Base-by-base conservation (phyloP, 306 rosid species). In the Mimosa pudica region DNA sequence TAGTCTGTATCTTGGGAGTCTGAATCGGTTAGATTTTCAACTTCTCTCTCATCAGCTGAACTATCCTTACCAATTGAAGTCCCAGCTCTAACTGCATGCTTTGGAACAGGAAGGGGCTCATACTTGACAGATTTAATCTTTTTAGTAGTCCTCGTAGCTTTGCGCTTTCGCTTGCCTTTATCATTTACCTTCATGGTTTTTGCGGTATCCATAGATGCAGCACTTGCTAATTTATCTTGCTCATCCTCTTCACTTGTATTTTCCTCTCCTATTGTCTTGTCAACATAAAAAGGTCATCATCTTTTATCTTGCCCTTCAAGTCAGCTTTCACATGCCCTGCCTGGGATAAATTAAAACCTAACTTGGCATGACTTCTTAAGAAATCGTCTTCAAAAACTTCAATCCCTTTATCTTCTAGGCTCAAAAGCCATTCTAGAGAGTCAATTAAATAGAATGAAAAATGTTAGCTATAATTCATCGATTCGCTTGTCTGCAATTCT, bases 371-470 rank as follows among this genome's bases (percentile, higher is more conserved):
- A 51, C 6, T 79, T 67, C 62, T 84, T 44, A 80, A 80, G 48
- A 70, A 44, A 54, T 76, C 86, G 52, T 90, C 96, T 77, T 82
- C 93, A 63, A 92, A 89, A 69, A 89, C 87, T 85, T 75, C 77
- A 48, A 90, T 68, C 32, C 98, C 98, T 57, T 60, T 83, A 77
- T 20, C 74, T 70, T 90, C 97, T 44, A 89, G 92, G 81, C 82
- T 83, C 75, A 90, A 77, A 65, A 94, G 87, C 91, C 97, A 90
- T 76, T 84, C 98, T 94, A 82, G 71, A 65, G 36, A 77, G 65
- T 48, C 79, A 38, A 87, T 51, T 30, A 67, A 77, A 74, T 52
- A 78, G 41, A 75, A 77, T 58, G 66, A 80, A 60, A 64, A 48
- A 83, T 24, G 80, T 85, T 13, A 72, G 84, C 69, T n/a, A 4